phyloP scores from a whole-genome alignment of 108 stramenopile species.

The Asterionellopsis glacialis region DNA sequence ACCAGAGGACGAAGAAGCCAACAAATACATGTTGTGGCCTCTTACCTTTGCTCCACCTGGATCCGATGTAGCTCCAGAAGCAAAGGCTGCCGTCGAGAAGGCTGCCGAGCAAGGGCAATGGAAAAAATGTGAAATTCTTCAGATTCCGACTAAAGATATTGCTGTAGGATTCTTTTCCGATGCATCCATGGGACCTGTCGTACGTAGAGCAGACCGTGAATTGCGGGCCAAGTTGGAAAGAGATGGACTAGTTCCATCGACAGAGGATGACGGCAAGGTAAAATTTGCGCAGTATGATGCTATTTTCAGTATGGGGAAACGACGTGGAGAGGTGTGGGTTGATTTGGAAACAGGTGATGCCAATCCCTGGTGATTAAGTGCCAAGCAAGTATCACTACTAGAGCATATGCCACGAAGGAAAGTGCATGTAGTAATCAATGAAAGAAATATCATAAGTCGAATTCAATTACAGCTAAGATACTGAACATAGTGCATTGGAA shows the following conservation, averaged over 20 bases:
- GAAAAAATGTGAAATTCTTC: constrained; percentile 33
- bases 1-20: constrained; percentile 37
- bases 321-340: constrained; percentile 89
- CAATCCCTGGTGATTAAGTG: constrained; percentile 30
- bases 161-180: constrained; percentile 73
- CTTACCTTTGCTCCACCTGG: constrained; percentile 63
- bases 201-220: constrained; percentile 54
- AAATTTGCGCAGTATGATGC: constrained; percentile 90
- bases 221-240: constrained; percentile 52
- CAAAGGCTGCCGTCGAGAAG: constrained; percentile 34
- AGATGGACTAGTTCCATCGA: constrained; percentile 44
- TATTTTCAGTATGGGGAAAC: constrained; percentile 76
- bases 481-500: too few relatives aligned
- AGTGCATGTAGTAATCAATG: too few relatives aligned
- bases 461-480: too few relatives aligned
- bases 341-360: constrained; percentile 61
- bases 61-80: constrained; percentile 26
- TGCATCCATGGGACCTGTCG: constrained; percentile 79
- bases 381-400: neutral
- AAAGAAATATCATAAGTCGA: too few relatives aligned
- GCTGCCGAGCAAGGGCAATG: constrained; percentile 45
- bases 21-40: constrained; percentile 87
- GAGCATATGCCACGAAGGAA: too few relatives aligned
- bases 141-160: constrained; percentile 45
- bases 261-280: constrained; percentile 35